Base-by-base conservation (phyloP, 2,329 filamentous ascomycete genomes). In the Botrytis fabae region DNA sequence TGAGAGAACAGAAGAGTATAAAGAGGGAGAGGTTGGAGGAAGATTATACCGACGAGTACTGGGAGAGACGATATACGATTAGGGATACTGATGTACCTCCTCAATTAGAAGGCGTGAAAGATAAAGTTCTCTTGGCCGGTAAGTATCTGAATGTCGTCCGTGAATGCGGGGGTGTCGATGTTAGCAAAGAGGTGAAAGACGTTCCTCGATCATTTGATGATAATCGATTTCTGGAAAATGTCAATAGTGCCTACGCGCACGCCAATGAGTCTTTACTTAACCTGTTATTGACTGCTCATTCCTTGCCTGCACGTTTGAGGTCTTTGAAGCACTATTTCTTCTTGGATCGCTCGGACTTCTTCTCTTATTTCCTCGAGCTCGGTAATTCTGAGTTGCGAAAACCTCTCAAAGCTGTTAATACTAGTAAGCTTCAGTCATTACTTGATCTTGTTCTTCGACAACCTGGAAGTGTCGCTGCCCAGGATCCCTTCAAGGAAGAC, bases 301-400 rank as follows among this genome's bases (percentile, higher is more conserved):
- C 93, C 20, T 88, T 99, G 8, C 95, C 95, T 0, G 92, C 93
- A 42, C 90, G 96, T 54, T 87, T 99, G 73, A 90, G 92, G 63
- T 98, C 95, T 22, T 86, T 99, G 57, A 99, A 99, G 82, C 96
- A 99, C 83, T 99, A 99, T 84, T 99, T 98, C 85, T 99, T 99
- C 86, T 90, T 99, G 75, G 95, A 98, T 78, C 92, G 95, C 14
- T 98, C 96, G 48, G 96, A 99, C 82, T 99, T 97, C 85, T 98
- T 99, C 82, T 94, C 94, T 4, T 97, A 98, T 83, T 99, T 99
- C 82, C 90, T 99, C 74, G 96, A 99, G 80, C 90, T 99, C 32
- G 91, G 94, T 71, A 87, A 92, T 44, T 95, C 94, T 1, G 96
- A 99, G 83, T 86, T 99, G 73, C 92, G 93, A 79, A 98, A 98